A percentile compares a stretch with the other conserved stretches of the same genome.
Conservation (phyloP, 352 stramenopile genomes). For the Peronospora farinosa region DNA sequence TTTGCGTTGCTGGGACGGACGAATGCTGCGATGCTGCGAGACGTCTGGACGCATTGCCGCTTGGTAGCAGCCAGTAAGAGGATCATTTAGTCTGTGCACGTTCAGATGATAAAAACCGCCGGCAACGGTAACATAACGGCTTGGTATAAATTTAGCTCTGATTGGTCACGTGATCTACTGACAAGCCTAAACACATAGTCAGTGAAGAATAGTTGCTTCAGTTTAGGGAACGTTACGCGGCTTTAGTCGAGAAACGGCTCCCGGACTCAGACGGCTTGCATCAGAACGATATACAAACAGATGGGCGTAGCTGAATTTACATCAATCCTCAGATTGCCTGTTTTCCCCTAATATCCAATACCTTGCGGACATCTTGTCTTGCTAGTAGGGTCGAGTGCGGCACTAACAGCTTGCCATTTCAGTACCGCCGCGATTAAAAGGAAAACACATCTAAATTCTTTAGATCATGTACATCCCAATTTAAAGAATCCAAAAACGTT, state of each 20-base stretch:
- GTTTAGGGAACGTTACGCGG: slow-evolving; percentile 15
- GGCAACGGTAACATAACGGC: slow-evolving; percentile 7
- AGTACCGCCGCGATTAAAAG: too few species aligned
- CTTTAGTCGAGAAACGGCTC: slow-evolving; percentile 4
- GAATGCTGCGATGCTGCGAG: slow-evolving; percentile 11
- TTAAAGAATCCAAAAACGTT: too few species aligned
- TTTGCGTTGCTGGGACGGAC: slow-evolving; percentile 5
- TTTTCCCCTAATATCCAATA: too few species aligned
- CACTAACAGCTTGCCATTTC: too few species aligned
- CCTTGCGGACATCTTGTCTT: too few species aligned
- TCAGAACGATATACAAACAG: not conserved
- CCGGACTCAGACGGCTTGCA: slow-evolving; percentile 2
- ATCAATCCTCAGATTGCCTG: slow-evolving; percentile 9
- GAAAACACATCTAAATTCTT: too few species aligned
- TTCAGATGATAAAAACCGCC: slow-evolving; percentile 10
- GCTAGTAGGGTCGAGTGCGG: too few species aligned
- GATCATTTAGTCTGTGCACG: slow-evolving; percentile 4
- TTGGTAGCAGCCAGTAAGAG: slow-evolving; percentile 1
- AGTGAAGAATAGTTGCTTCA: slow-evolving; percentile 3
- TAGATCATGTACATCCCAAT: too few species aligned
- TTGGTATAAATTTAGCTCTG: slow-evolving; percentile 6
- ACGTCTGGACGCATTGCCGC: slow-evolving; percentile 21
- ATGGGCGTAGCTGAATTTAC: not conserved
- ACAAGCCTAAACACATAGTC: slow-evolving; percentile 2
- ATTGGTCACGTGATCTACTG: slow-evolving; percentile 1